phyloP scores from a whole-genome alignment of 106 monocot species.

The Allium fistulosum region DNA sequence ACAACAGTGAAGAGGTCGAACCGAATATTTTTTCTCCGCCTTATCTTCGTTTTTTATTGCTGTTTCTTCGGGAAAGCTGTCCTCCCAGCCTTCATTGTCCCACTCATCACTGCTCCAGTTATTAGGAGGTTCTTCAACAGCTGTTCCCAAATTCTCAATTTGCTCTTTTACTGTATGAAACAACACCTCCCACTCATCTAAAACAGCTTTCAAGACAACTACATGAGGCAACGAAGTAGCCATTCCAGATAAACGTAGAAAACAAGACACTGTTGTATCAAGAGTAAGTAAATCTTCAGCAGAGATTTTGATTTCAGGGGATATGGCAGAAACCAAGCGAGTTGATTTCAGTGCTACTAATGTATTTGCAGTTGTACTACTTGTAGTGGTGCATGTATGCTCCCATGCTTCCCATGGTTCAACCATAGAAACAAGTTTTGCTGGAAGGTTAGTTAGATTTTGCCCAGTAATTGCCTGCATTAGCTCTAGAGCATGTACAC shows the following conservation, averaged over 20 bases:
- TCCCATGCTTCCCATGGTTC: constrained; percentile 81
- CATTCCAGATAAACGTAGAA: constrained; percentile 41
- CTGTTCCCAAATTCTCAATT: constrained; percentile 6
- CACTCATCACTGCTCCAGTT: constrained; percentile 81
- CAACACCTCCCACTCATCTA: constrained; percentile 83
- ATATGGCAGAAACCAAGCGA: constrained; percentile 37
- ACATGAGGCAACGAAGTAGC: constrained; percentile 35
- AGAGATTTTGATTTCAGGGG: constrained; percentile 39
- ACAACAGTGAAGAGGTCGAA: constrained; percentile 65
- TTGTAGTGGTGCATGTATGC: constrained; percentile 18
- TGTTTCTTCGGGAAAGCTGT: constrained; percentile 59
- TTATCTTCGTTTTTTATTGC: constrained; percentile 20
- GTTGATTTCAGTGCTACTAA: constrained; percentile 75
- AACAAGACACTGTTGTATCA: constrained; percentile 70
- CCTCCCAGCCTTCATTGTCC: constrained; percentile 88
- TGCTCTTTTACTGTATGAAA: constrained; percentile 21
- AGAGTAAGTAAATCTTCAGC: constrained; percentile 49
- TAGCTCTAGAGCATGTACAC: constrained; percentile 70
- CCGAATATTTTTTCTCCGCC: constrained; percentile 11
- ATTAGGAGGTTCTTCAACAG: constrained; percentile 24
- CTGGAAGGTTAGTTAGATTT: constrained; percentile 40
- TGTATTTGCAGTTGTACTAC: constrained; percentile 13
- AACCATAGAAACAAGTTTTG: constrained; percentile 39
- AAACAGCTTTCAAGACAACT: constrained; percentile 39
- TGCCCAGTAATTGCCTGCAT: constrained; percentile 74